Evolutionary conservation across 345 rosid genomes (phyloP).

Genomic region (Trapa bicornis): DNA sequence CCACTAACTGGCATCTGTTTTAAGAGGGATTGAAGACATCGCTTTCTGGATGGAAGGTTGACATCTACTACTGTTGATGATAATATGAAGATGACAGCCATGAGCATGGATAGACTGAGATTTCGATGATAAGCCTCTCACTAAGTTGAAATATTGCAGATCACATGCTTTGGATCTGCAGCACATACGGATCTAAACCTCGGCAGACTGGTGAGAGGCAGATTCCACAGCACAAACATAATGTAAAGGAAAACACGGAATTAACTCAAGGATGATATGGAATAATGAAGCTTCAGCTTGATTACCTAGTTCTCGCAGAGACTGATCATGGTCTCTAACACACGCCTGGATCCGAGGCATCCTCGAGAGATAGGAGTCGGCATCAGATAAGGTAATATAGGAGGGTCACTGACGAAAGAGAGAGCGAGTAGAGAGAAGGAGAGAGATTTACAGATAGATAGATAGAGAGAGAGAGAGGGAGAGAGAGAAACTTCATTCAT

Average conservation of each 20-base stretch:
- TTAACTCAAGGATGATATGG: not conserved
- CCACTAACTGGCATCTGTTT: not conserved
- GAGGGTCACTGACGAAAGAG: not conserved
- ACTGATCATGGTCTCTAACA: not conserved
- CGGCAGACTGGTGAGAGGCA: not conserved
- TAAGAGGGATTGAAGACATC: not conserved
- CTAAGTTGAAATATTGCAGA: not conserved
- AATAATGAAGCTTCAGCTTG: not conserved
- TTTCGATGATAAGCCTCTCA: not conserved
- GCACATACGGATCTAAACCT: not conserved
- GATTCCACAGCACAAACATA: not conserved
- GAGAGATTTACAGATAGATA: not conserved
- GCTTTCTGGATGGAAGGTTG: not conserved
- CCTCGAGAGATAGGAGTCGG: not conserved
- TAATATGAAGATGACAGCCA: not conserved
- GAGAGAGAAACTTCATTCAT: not conserved
- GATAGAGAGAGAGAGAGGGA: constrained; percentile 1
- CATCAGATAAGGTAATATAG: not conserved
- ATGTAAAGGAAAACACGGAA: not conserved
- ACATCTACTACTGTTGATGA: not conserved
- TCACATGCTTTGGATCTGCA: not conserved
- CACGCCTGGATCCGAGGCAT: not conserved
- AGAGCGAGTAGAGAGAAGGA: not conserved
- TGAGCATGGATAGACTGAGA: not conserved
- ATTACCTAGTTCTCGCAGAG: not conserved